Conservation (phyloP, 306 rosid genomes). For the Morella rubra region DNA sequence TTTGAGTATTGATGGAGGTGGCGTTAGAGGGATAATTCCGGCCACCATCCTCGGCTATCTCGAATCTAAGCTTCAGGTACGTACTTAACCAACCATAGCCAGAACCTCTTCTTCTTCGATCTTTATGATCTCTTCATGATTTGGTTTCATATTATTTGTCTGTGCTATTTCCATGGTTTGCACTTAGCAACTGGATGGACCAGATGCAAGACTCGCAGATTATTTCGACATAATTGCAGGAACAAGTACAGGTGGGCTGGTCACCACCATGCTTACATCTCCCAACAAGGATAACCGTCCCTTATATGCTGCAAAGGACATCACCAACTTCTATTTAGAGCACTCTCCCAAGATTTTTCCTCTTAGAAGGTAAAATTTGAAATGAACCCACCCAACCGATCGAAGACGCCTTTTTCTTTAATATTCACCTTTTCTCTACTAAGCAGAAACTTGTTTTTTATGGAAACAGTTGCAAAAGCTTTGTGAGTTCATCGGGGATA, state of each 20-base stretch:
- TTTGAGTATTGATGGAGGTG: conserved; percentile 27
- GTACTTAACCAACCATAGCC: neutral
- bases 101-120: too few relatives aligned
- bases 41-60: conserved; percentile 16
- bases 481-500: neutral
- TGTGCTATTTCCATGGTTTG: neutral
- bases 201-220: conserved; percentile 16
- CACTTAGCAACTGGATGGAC: conserved; percentile 15
- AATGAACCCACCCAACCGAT: too few relatives aligned
- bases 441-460: neutral
- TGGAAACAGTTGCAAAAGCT: neutral
- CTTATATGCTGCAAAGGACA: conserved; percentile 14
- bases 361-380: conserved; percentile 1
- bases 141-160: neutral
- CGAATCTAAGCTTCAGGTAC: conserved; percentile 3
- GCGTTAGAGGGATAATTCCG: conserved; percentile 22
- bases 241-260: conserved; percentile 29
- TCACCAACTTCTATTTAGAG: conserved; percentile 17
- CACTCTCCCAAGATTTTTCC: conserved; percentile 22
- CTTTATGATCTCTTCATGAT: too few relatives aligned
- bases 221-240: conserved; percentile 30
- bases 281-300: conserved; percentile 24
- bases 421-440: neutral
- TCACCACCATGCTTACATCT: conserved; percentile 23
- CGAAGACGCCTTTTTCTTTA: neutral